Base-by-base conservation (phyloP, 2,329 filamentous ascomycete genomes). In the Alternaria burnsii region DNA sequence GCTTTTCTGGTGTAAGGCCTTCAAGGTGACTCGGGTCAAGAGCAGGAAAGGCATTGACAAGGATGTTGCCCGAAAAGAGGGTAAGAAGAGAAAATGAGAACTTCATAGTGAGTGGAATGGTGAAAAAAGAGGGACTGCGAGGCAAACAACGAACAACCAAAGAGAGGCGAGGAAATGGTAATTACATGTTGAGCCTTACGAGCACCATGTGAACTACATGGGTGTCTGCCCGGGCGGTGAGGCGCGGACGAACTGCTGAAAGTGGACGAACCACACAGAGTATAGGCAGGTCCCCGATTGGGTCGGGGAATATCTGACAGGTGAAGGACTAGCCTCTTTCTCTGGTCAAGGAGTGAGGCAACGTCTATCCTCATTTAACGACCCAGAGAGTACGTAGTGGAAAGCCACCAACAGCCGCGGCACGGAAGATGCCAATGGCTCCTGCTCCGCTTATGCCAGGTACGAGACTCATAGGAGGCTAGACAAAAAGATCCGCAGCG, bases 31-130 rank as follows among this genome's bases (percentile, higher is more conserved):
- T 54, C 2, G 56, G 34, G 28, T 47, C 24, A 4, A 62, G 38
- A 24, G 68, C 28, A 22, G 69, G 69, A 43, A 71, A 69, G 18
- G 62, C 63, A 46, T 67, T 34, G 30, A 59, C 60, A n/a, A 55
- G 24, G 22, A 20, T 26, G 20, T 14, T 44, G 30, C 50, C 51
- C 9, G 56, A 63, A 24, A 54, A 62, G 11, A 71, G 53, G 11
- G 57, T 50, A 20, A 66, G 32, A 44, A 71, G 34, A 9, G 55
- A 43, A 42, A 52, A 44, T 12, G 53, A 59, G 18, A 66, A 52
- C 42, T 62, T 71, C 69, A 71, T 71, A 26, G 46, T 48, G 59
- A 54, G 44, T 26, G 55, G 36, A 36, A 46, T 22, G 36, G 24
- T 43, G n/a, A 36, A 34, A 43, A 46, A 32, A 58, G 32, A 38